Evolutionary conservation across 169 alveolate genomes (phyloP).

Genomic region (Plasmodium chabaudi): DNA sequence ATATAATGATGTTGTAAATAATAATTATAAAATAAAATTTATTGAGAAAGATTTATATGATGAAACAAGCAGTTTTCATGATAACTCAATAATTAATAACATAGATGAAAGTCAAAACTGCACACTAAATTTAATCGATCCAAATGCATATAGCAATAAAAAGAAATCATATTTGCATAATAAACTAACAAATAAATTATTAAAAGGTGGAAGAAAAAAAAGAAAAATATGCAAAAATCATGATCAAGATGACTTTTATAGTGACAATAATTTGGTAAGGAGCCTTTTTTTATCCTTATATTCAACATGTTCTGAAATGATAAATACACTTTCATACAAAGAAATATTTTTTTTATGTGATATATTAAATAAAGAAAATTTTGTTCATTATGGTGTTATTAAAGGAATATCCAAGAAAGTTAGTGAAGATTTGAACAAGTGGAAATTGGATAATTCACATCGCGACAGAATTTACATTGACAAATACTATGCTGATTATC

Average conservation of each 20-base stretch:
- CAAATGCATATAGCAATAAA: too few species aligned
- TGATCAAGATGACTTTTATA: not conserved
- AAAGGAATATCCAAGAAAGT: not conserved
- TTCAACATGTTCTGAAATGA: conserved; percentile 14
- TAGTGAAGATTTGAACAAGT: conserved; percentile 12
- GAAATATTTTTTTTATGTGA: conserved; percentile 51
- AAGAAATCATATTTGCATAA: too few species aligned
- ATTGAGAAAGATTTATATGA: too few species aligned
- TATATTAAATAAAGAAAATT: not conserved
- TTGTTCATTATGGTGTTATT: not conserved
- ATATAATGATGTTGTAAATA: too few species aligned
- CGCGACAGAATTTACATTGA: not conserved
- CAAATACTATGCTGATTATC: not conserved
- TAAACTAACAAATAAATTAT: too few species aligned
- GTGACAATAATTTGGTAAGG: conserved; percentile 15
- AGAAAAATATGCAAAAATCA: too few species aligned
- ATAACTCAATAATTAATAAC: too few species aligned
- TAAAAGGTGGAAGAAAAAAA: too few species aligned
- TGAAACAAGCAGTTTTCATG: too few species aligned
- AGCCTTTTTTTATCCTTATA: conserved; percentile 25
- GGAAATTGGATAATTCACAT: not conserved
- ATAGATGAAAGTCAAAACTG: too few species aligned
- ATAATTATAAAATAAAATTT: too few species aligned
- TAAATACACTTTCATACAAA: conserved; percentile 7
- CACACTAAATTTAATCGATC: too few species aligned